phyloP scores from a whole-genome alignment of 78 protist genomes.

The Dictyostelium brefeldianum region DNA sequence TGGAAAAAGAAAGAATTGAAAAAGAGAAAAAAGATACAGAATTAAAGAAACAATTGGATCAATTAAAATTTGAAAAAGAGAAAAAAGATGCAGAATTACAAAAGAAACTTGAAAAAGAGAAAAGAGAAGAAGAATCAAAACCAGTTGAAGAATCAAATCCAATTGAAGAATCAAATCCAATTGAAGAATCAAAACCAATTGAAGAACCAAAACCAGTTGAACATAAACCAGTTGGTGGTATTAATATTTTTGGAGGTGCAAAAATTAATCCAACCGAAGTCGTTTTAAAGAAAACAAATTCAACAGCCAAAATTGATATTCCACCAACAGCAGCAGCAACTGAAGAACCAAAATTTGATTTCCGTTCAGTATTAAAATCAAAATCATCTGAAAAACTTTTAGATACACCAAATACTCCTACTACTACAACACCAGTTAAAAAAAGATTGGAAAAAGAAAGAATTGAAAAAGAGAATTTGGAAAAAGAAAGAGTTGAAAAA shows the following conservation, averaged over 20 bases:
- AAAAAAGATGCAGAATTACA: not conserved
- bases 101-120: not conserved
- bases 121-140: not conserved
- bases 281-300: constrained; percentile 45
- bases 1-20: no score
- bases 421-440: not conserved
- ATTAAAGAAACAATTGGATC: no score
- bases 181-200: not conserved
- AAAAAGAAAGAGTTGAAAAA: not conserved
- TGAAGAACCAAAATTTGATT: constrained; percentile 32
- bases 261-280: constrained; percentile 30
- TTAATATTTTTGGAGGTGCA: constrained; percentile 42
- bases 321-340: not conserved
- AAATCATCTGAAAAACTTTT: not conserved
- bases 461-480: no score
- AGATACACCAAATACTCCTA: not conserved
- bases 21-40: no score
- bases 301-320: not conserved
- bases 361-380: constrained; percentile 70
- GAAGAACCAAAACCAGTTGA: not conserved
- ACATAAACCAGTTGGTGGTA: constrained; percentile 42
- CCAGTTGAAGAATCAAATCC: no score
- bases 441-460: not conserved
- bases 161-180: no score
- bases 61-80: not conserved